Percentiles rank a stretch among this genome's conserved stretches.
Conservation (phyloP, 306 rosid species). For the Vigna hirtella region DNA sequence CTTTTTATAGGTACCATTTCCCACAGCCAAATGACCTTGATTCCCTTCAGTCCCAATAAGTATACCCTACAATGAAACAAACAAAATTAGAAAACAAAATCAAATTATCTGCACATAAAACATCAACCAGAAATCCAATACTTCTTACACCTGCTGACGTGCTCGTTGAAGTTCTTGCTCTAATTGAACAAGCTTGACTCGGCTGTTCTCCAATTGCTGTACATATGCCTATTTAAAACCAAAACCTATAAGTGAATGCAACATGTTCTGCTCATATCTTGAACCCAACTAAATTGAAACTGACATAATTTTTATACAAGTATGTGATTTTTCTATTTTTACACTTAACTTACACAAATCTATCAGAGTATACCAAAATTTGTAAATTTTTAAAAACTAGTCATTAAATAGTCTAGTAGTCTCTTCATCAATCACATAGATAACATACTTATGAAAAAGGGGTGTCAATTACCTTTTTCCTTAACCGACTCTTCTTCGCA, state of each 20-base stretch:
- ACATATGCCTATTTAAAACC: slow-evolving; percentile 89
- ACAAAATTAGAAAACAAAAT: slow-evolving; percentile 2
- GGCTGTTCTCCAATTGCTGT: slow-evolving; percentile 79
- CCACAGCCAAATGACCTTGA: slow-evolving; percentile 54
- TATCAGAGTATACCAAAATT: background rate
- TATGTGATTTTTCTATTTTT: background rate
- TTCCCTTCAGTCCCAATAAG: slow-evolving; percentile 57
- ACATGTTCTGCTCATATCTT: slow-evolving; percentile 24
- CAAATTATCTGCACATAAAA: background rate
- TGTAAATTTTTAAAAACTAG: background rate
- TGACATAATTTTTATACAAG: background rate
- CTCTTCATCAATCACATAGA: background rate
- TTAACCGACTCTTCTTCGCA: slow-evolving; percentile 74
- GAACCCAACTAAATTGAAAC: background rate
- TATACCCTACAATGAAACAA: slow-evolving; percentile 58
- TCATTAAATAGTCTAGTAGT: background rate
- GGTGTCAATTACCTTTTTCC: slow-evolving; percentile 67
- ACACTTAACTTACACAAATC: background rate
- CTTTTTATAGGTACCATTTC: slow-evolving; percentile 59
- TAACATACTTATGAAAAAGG: background rate
- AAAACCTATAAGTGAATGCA: slow-evolving; percentile 58
- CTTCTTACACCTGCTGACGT: slow-evolving; percentile 74
- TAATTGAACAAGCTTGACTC: slow-evolving; percentile 67
- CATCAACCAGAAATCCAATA: slow-evolving; percentile 10
- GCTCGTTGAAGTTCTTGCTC: slow-evolving; percentile 87